These are phyloP conservation scores for Pseudomonodictys pantanalensis DNA, from an alignment of 495 filamentous ascomycete genomes.

Conservation along the genomic window DNA sequence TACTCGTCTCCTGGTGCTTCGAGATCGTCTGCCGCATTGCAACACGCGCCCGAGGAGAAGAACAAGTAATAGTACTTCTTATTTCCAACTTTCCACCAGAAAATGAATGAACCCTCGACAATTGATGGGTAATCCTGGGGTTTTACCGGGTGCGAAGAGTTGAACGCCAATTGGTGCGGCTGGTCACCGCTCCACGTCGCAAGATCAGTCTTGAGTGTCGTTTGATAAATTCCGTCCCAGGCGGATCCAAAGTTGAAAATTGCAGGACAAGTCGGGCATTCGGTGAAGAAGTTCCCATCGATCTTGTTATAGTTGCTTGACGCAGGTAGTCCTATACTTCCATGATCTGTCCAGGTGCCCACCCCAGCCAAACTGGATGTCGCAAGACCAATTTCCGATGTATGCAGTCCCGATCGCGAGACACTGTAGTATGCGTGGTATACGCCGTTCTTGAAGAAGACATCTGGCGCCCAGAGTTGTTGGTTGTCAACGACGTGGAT, in stretches of 20 bases:
- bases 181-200: slow-evolving; percentile 39
- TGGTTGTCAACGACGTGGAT: slow-evolving; percentile 54
- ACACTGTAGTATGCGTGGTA: slow-evolving; percentile 74
- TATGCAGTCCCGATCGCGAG: slow-evolving; percentile 58
- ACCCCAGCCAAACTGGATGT: slow-evolving; percentile 58
- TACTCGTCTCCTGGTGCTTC: slow-evolving; percentile 62
- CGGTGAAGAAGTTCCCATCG: slow-evolving; percentile 58
- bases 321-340: slow-evolving; percentile 48
- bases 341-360: slow-evolving; percentile 60
- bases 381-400: slow-evolving; percentile 64
- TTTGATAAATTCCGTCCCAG: slow-evolving; percentile 65
- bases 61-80: slow-evolving; percentile 58
- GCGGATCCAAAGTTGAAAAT: slow-evolving; percentile 67
- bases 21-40: slow-evolving; percentile 46
- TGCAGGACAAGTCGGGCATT: slow-evolving; percentile 41
- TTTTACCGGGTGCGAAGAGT: slow-evolving; percentile 49
- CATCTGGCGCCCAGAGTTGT: slow-evolving; percentile 66
- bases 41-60: slow-evolving; percentile 61
- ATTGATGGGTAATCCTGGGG: slow-evolving; percentile 36
- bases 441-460: slow-evolving; percentile 49
- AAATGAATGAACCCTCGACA: slow-evolving; percentile 48
- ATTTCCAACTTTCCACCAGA: slow-evolving; percentile 40
- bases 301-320: slow-evolving; percentile 62
- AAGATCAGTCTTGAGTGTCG: slow-evolving; percentile 44
- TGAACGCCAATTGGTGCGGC: slow-evolving; percentile 54